phyloP scores from a whole-genome alignment of 1,284 basidiomycete species.

The Apiotrichum sp. region DNA sequence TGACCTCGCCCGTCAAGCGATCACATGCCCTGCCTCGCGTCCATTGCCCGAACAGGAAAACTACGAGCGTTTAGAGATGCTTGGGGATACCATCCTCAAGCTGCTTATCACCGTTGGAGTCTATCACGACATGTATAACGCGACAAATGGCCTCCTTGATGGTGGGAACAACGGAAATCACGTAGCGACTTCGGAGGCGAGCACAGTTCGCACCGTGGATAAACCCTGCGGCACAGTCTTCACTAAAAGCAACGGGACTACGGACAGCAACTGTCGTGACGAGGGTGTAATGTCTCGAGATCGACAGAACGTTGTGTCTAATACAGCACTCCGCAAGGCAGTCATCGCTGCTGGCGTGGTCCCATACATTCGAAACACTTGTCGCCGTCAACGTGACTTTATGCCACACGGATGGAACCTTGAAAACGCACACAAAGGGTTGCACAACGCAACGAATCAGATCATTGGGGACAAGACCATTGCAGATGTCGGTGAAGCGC shows the following conservation, averaged over 20 bases:
- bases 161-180: too few species aligned
- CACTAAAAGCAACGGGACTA: not conserved
- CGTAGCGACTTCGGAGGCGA: too few species aligned
- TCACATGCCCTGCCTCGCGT: conserved; percentile 17
- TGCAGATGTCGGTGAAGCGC: conserved; percentile 38
- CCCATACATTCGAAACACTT: conserved; percentile 25
- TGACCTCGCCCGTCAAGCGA: conserved; percentile 17
- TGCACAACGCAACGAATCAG: not conserved
- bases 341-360: conserved; percentile 22
- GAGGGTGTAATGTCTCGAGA: conserved; percentile 17
- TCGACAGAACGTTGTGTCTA: conserved; percentile 26
- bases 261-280: too few species aligned
- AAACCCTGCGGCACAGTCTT: conserved; percentile 11
- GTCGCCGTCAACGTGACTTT: conserved; percentile 22
- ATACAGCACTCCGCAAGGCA: conserved; percentile 20
- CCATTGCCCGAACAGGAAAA: conserved; percentile 6
- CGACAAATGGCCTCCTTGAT: too few species aligned
- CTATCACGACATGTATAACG: too few species aligned
- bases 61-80: conserved; percentile 40
- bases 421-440: too few species aligned
- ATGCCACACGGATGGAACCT: conserved; percentile 28
- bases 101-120: conserved; percentile 20
- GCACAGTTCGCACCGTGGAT: too few species aligned
- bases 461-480: conserved; percentile 36
- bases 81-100: conserved; percentile 40